Percentiles rank a stretch among this genome's conserved stretches.
These are phyloP conservation scores for Heterobasidion occidentale DNA, from an alignment of 1,284 basidiomycete species.

Conservation along the genomic window DNA sequence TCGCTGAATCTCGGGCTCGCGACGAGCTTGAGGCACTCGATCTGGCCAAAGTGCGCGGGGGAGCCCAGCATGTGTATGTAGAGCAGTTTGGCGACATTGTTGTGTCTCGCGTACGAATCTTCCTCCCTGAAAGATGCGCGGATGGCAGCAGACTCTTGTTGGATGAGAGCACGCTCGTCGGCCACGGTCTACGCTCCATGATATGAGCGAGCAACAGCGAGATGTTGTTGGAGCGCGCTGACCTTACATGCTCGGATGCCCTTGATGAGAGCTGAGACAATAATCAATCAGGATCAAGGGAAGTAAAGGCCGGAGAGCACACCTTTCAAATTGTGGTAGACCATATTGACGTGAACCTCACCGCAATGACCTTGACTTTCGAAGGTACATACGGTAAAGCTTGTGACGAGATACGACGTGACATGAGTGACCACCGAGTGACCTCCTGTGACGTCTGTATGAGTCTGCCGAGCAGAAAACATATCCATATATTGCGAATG, in stretches of 20 bases:
- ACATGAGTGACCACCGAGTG: no score
- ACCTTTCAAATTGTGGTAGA: constrained; percentile 92
- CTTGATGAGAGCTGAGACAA: constrained; percentile 80
- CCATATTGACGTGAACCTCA: constrained; percentile 34
- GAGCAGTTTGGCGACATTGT: constrained; percentile 96
- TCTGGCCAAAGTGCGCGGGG: constrained; percentile 98
- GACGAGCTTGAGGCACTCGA: constrained; percentile 98
- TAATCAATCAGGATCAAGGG: constrained; percentile 10
- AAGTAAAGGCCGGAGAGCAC: neutral
- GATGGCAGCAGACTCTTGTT: constrained; percentile 97
- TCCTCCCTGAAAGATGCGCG: constrained; percentile 97
- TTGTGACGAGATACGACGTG: no score
- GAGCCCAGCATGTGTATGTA: constrained; percentile 99
- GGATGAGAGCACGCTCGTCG: constrained; percentile 95
- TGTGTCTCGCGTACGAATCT: constrained; percentile 87
- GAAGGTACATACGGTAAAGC: no score
- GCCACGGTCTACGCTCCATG: constrained; percentile 75
- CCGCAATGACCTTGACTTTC: no score
- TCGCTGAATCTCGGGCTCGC: constrained; percentile 97
- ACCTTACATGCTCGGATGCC: constrained; percentile 92
- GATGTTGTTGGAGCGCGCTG: constrained; percentile 8
- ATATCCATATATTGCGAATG: no score
- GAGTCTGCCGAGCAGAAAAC: no score
- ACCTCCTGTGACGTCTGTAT: no score
- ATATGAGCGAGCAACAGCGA: constrained; percentile 11